Base-by-base conservation (phyloP, 352 stramenopile species). In the Elongisporangium anandrum region DNA sequence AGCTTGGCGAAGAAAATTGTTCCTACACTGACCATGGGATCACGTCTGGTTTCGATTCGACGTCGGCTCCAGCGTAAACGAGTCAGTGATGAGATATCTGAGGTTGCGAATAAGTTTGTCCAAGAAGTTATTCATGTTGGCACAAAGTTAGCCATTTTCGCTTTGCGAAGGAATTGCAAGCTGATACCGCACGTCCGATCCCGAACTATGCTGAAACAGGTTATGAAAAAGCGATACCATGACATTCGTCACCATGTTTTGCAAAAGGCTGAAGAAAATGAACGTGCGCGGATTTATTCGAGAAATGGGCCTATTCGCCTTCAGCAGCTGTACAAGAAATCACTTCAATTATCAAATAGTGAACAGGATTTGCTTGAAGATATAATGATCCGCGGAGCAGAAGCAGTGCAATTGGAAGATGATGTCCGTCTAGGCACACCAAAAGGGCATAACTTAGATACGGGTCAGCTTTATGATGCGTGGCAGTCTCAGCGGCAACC, bases 1-100 rank as follows among this genome's bases (percentile, higher is more conserved):
- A 86, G 69, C 52, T 57, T 90, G 13, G 72, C 76, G 0, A 87
- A 83, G 49, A 84, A 79, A 24, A 75, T 90, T 19, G 74, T 90
- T 1, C 76, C 80, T 0, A 86, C 78, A 6, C 61, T 90, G 0
- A 86, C 76, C 21, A 87, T 90, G 73, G 78, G 78, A 8, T 87
- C 80, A 34, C 59, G 74, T 0, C 61, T 90, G 0, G 71, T 90
- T 38, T 86, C 78, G 2, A 87, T 90, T 60, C 78, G 76, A 13
- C 77, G 73, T 1, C 68, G 78, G 0, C 56, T 90, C 4, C 77
- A 87, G 51, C 77, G 77, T 29, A 85, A 85, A 21, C 72, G 79
- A 7, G 63, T 69, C 7, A 52, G 60, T 15, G 69, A 81, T 8
- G 66, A 81, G 50, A 72, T 70, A 2, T 65, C 39, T 49, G 52